A percentile compares a stretch with the other conserved stretches of the same genome.
Conservation (phyloP, 2,329 filamentous ascomycete species). For the Exophiala lecanii-corni region DNA sequence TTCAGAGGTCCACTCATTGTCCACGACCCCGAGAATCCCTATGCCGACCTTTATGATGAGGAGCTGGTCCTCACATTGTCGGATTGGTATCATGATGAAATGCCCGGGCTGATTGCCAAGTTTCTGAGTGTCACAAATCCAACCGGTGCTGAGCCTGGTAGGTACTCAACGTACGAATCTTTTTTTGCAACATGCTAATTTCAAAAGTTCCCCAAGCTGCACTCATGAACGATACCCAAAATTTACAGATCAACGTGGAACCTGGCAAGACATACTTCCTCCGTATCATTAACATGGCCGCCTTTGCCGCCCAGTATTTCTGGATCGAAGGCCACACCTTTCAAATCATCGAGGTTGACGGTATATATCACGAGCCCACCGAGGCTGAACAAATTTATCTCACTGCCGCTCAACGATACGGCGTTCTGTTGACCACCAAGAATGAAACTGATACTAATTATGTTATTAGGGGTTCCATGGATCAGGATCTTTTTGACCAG, state of each 20-base stretch:
- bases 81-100: constrained; percentile 66
- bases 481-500: constrained; percentile 64
- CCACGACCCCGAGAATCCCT: constrained; percentile 59
- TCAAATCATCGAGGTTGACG: constrained; percentile 68
- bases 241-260: constrained; percentile 55
- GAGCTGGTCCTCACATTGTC: constrained; percentile 62
- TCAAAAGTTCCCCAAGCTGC: constrained; percentile 57
- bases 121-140: constrained; percentile 48
- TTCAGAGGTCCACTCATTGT: constrained; percentile 61
- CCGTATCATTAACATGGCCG: constrained; percentile 67
- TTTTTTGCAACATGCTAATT: background rate
- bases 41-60: constrained; percentile 54
- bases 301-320: constrained; percentile 55
- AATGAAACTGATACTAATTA: constrained; percentile 61
- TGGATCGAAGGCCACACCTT: constrained; percentile 53
- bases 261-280: constrained; percentile 69
- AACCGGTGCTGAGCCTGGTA: constrained; percentile 52
- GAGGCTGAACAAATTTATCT: constrained; percentile 63
- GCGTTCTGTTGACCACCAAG: constrained; percentile 55
- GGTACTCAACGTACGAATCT: background rate
- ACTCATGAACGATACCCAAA: constrained; percentile 66
- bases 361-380: constrained; percentile 60
- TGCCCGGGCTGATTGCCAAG: constrained; percentile 43
- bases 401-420: constrained; percentile 60
- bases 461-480: constrained; percentile 65